Evolutionary conservation across 192 early-diverging fungal genomes (phyloP), one percentile per base, ranked within the genome.

Genomic region (Backusella westeae): DNA sequence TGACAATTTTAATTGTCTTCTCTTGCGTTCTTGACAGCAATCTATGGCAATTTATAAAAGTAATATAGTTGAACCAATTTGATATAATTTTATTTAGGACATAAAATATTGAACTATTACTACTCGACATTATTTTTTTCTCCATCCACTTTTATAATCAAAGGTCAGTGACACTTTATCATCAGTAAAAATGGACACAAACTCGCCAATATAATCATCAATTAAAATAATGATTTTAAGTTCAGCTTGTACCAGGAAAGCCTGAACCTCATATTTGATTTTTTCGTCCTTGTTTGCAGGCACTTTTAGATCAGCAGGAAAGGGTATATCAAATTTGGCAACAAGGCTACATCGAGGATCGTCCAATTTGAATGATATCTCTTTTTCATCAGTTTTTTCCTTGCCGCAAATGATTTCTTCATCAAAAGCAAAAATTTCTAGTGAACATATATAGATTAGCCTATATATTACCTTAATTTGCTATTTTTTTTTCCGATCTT

Each of bases 181-280:
- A 14, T 63, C 56, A 12, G 56, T 63, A 29, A 26, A 63, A 32
- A 29, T 63, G 26, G 56, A 63, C 23, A 63, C 56, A 63, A 63
- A 63, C 23, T 63, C 56, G 8, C 56, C 56, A 63, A 63, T 63
- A 29, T 63, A 63, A 23, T 29, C 26, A 63, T 63, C 56, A 63
- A 63, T 63, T 63, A 63, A 63, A 63, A 63, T 63, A 29, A 29
- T 63, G 23, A 63, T 63, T 63, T 63, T 63, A 63, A 63, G 23
- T 32, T 63, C 56, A 26, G 56, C n/a, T 5, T 63, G 56, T 63
- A 29, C 56, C 2, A 63, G 26, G 56, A 63, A 63, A 29, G 10
- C 9, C 3, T 63, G 56, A 14, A 63, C 56, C 7, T 29, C 1
- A 63, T 63, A 63, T 63, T 23, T 63, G 56, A 63, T 5, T 29